Evolutionary conservation across 2,329 filamentous ascomycete species (phyloP).

Genomic region (Whalleya microplaca): DNA sequence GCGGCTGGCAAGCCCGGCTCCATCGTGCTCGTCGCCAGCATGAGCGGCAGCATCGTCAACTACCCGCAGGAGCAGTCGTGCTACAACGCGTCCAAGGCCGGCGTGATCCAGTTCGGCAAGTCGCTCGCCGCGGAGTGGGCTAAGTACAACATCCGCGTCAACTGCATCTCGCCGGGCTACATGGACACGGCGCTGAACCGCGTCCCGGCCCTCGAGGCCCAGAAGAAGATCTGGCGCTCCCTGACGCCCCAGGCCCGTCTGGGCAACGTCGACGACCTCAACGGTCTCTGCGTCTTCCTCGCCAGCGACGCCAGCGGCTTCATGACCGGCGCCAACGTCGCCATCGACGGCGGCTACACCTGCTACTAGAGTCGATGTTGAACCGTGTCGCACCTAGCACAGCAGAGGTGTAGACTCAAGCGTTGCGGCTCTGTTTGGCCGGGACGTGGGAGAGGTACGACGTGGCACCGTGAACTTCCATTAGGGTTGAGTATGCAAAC

Average conservation of each 20-base stretch:
- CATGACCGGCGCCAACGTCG: slow-evolving; percentile 77
- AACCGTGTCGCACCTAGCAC: slow-evolving; percentile 1
- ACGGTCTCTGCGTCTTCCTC: slow-evolving; percentile 76
- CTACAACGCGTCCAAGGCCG: slow-evolving; percentile 85
- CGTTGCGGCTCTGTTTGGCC: background rate
- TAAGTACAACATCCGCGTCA: slow-evolving; percentile 78
- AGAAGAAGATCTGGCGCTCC: slow-evolving; percentile 81
- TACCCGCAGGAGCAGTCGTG: slow-evolving; percentile 82
- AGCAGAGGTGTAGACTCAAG: slow-evolving; percentile 4
- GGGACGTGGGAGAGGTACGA: background rate
- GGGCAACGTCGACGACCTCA: slow-evolving; percentile 74
- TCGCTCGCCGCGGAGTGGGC: slow-evolving; percentile 85
- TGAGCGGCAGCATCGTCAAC: slow-evolving; percentile 85
- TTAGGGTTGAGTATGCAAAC: background rate
- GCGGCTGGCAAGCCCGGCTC: slow-evolving; percentile 70
- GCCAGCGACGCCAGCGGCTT: slow-evolving; percentile 73
- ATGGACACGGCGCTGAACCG: slow-evolving; percentile 85
- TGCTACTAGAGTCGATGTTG: slow-evolving; percentile 51
- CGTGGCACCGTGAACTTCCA: background rate
- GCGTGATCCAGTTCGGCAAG: slow-evolving; percentile 77
- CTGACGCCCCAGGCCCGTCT: slow-evolving; percentile 75
- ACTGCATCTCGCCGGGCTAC: slow-evolving; percentile 83
- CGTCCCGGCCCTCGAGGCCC: slow-evolving; percentile 74
- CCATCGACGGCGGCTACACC: slow-evolving; percentile 73
- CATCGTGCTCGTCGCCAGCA: slow-evolving; percentile 77